Conservation (phyloP, 2,329 filamentous ascomycete genomes). For the Fusarium verticillioides region DNA sequence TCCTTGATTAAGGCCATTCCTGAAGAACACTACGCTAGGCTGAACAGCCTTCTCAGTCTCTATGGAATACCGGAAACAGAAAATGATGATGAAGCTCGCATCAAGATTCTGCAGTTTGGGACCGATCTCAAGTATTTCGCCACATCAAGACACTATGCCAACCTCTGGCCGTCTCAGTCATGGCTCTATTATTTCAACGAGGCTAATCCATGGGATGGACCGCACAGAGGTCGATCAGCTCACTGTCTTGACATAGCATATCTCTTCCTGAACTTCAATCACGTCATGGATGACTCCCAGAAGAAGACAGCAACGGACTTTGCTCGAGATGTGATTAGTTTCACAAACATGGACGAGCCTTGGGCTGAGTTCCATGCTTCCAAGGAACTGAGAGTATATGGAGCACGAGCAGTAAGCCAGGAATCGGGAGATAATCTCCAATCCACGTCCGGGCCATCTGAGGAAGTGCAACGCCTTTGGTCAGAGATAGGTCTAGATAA, state of each 20-base stretch:
- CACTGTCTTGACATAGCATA: neutral
- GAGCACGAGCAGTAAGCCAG: rapidly evolving
- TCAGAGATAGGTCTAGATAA: neutral
- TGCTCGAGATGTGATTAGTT: neutral
- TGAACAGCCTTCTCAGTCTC: neutral
- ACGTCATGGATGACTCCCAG: neutral
- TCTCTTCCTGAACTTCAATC: neutral
- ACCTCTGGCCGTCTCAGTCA: neutral
- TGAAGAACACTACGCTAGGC: rapidly evolving
- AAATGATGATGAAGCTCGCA: rapidly evolving
- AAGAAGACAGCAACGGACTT: neutral
- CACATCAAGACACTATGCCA: neutral
- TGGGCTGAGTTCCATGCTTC: neutral
- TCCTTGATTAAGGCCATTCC: neutral
- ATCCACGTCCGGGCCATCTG: neutral
- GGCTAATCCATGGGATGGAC: neutral
- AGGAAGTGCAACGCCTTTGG: neutral
- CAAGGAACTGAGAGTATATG: neutral
- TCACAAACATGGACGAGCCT: rapidly evolving
- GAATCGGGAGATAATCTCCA: rapidly evolving
- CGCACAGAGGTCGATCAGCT: neutral
- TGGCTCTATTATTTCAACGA: slow-evolving; percentile 9
- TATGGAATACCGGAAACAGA: neutral
- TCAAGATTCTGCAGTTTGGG: neutral
- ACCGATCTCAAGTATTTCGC: neutral